Evolutionary conservation across 495 filamentous ascomycete genomes (phyloP).

Genomic region (Monascus purpureus): DNA sequence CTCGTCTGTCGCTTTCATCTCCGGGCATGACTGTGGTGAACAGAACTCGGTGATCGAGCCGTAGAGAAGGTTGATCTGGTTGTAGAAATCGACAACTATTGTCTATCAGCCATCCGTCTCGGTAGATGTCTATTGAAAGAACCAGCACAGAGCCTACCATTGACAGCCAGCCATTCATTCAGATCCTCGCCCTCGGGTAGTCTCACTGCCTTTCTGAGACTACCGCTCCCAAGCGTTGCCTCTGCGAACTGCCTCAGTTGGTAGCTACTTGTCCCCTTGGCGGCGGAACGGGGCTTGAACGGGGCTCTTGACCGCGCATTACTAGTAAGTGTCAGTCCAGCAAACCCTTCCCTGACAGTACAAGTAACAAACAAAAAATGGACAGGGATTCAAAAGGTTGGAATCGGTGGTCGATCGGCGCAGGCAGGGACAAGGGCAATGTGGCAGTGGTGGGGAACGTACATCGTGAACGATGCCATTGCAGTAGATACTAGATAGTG

Average conservation of each 20-base stretch:
- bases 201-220: constrained; percentile 89
- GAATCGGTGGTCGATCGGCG: too few relatives aligned
- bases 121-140: neutral
- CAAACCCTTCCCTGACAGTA: too few relatives aligned
- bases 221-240: constrained; percentile 88
- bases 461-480: neutral
- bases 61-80: constrained; percentile 97
- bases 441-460: too few relatives aligned
- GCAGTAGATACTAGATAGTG: too few relatives aligned
- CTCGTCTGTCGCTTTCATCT: constrained; percentile 99
- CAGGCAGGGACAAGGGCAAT: neutral
- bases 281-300: constrained; percentile 78
- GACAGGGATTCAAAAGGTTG: too few relatives aligned
- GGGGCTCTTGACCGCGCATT: constrained; percentile 81
- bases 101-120: constrained; percentile 1
- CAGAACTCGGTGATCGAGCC: constrained; percentile 98
- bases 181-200: constrained; percentile 92
- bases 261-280: constrained; percentile 86
- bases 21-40: constrained; percentile 88
- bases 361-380: too few relatives aligned
- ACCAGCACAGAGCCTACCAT: constrained; percentile 42
- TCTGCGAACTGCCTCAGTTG: constrained; percentile 96
- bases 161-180: constrained; percentile 96
- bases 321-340: constrained; percentile 44
- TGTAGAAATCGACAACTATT: constrained; percentile 97